phyloP scores from a whole-genome alignment of 78 protist species.

The Acrasis kona region DNA sequence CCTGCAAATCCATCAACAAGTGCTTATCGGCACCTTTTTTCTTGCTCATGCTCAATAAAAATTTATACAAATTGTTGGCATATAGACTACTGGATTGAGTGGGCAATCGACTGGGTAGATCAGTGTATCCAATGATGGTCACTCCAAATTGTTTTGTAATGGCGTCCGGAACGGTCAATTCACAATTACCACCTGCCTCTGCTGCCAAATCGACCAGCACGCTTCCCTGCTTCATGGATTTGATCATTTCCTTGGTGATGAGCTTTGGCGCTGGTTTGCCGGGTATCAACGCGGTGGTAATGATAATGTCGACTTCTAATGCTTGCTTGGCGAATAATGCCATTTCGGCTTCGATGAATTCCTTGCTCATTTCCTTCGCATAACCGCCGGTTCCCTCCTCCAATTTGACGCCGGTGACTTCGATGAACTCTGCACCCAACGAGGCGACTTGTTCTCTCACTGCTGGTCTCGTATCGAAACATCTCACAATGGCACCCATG shows the following conservation, averaged over 20 bases:
- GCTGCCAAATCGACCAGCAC: conserved; percentile 97
- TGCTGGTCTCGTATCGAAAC: conserved; percentile 92
- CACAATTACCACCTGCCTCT: conserved; percentile 93
- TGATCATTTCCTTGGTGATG: conserved; percentile 61
- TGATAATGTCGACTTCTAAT: conserved; percentile 88
- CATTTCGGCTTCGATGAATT: conserved; percentile 84
- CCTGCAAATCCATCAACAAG: conserved; percentile 54
- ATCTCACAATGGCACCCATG: conserved; percentile 92
- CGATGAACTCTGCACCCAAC: conserved; percentile 94
- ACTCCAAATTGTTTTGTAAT: conserved; percentile 57
- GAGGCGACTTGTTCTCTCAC: conserved; percentile 89
- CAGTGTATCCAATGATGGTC: conserved; percentile 86
- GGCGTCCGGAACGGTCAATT: conserved; percentile 52
- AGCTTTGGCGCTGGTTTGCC: conserved; percentile 79
- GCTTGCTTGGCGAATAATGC: conserved; percentile 68
- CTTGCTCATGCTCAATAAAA: conserved; percentile 55
- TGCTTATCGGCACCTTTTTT: neutral
- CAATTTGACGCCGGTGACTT: conserved; percentile 63
- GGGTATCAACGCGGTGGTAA: conserved; percentile 98
- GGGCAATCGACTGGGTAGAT: conserved; percentile 84
- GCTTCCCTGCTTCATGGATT: conserved; percentile 69
- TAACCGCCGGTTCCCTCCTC: conserved; percentile 91
- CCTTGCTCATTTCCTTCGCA: conserved; percentile 88
- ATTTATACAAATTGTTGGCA: conserved; percentile 61
- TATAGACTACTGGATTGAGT: conserved; percentile 63